Base-by-base conservation (phyloP, 305 asterid genomes). In the Solanum aculeatissimum region DNA sequence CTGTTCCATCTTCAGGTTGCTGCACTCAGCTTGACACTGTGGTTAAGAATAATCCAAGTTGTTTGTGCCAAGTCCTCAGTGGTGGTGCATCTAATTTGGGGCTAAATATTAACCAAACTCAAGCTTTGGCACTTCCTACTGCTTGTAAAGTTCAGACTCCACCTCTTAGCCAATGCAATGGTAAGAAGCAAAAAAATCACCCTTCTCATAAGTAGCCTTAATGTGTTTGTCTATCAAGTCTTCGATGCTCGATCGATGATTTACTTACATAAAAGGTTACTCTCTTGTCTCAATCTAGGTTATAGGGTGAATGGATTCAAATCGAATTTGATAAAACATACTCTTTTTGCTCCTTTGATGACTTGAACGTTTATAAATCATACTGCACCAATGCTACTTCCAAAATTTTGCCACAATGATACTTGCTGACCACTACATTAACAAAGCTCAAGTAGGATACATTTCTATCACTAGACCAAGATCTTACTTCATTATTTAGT, bases 61-160 rank as follows among this genome's bases (percentile, higher is more conserved):
- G 98, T 89, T 80, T 95, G 83, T 93, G 98, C n/a, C 89, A 91
- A 70, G 93, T 92, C 55, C 90, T 93, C 0, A 88, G 84, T 40
- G 96, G 95, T 38, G 97, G 91, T 25, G 92, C 68, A 4, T 84
- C 94, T 0, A 70, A 84, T 27, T 83, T 91, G 4, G 98, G 98
- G 15, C 68, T 94, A 45, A 89, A 15, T 80, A 87, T 93, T 16
- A 91, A 93, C 89, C 93, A 91, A 29, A 89, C 92, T 81, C 95
- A 91, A 80, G 97, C 98, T 5, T 83, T 90, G 42, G 90, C 88
- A 11, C 84, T 95, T 69, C 98, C 98, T 12, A 87, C 69, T 32
- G 90, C 91, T 70, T 95, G 98, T 68, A 91, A 89, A 45, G 89
- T 95, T 80, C 97, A 91, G 84, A 93, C 97, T 45, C 97, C 95